Evolutionary conservation across 768 basidiomycete genomes (phyloP).

Genomic region (Amanita muscaria): DNA sequence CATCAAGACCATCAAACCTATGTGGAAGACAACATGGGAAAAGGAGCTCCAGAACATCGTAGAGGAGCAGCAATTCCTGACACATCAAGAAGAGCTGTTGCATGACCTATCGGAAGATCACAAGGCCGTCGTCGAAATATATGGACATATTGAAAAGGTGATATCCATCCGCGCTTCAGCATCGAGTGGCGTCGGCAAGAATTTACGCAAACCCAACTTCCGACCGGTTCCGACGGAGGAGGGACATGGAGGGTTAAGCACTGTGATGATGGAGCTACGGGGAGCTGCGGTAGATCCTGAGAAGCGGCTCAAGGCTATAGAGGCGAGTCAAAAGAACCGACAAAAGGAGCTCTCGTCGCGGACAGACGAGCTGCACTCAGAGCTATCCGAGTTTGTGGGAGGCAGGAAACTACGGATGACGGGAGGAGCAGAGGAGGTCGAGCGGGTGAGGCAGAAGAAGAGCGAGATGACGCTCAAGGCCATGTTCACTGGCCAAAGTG

Average conservation of each 20-base stretch:
- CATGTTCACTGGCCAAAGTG: slow-evolving; percentile 47
- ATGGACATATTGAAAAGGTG: slow-evolving; percentile 86
- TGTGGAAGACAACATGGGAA: slow-evolving; percentile 99
- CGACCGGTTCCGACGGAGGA: slow-evolving; percentile 59
- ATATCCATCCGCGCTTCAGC: slow-evolving; percentile 55
- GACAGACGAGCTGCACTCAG: slow-evolving; percentile 78
- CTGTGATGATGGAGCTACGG: slow-evolving; percentile 87
- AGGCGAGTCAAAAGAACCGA: slow-evolving; percentile 72
- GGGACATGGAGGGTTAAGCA: slow-evolving; percentile 55
- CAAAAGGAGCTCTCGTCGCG: slow-evolving; percentile 64
- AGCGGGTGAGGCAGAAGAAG: slow-evolving; percentile 77
- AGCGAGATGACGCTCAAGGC: slow-evolving; percentile 83
- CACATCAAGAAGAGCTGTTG: slow-evolving; percentile 88
- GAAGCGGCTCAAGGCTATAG: slow-evolving; percentile 85
- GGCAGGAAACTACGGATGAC: slow-evolving; percentile 91
- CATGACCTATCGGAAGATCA: slow-evolving; percentile 86
- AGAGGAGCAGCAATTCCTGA: slow-evolving; percentile 92
- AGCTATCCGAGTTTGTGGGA: slow-evolving; percentile 79
- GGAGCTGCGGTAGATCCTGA: slow-evolving; percentile 77
- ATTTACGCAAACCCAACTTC: slow-evolving; percentile 37
- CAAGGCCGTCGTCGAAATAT: slow-evolving; percentile 81
- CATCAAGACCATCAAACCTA: slow-evolving; percentile 83
- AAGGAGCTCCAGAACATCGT: slow-evolving; percentile 94
- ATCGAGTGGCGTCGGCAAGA: slow-evolving; percentile 24
- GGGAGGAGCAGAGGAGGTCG: slow-evolving; percentile 86